Evolutionary conservation across 768 basidiomycete species (phyloP), one percentile per base, ranked within the genome.

Genomic region (Suillus americanus): DNA sequence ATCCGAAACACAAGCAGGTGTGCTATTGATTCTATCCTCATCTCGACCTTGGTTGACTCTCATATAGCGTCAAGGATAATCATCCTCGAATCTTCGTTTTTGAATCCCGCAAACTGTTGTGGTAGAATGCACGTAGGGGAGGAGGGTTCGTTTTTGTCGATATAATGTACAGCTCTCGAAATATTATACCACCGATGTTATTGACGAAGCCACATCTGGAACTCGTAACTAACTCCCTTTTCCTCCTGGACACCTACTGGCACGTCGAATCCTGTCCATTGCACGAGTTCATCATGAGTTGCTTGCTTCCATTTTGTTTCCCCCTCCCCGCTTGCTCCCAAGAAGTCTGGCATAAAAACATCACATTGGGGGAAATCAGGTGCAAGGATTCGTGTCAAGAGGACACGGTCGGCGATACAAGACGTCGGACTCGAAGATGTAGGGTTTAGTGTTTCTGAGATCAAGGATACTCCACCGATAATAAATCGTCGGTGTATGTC

Each of bases 1-100:
- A 99, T 70, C 93, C 96, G 3, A 98, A 97, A 75, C 97, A 99
- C 75, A 98, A 98, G 77, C 96, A 98, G 89, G 96, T 93, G 64
- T 60, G 84, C 72, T 37, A 35, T 60, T 33, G 38, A 43, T 30
- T 13, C 60, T 50, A 30, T n/a, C 40, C 33, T 61, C 23, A 45
- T 23, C 35, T 51, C 25, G 40, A n/a, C 37, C 43, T 45, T 65
- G 43, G 65, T 66, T 71, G 61, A 74, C 60, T 20, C 23, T 63
- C 61, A 18, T 63, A 46, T 73, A 91, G 89, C 86, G 89, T 55
- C 89, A 91, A 77, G 89, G 89, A 68, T 91, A 80, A 75, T 63
- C 56, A 48, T 28, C 2, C 5, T 60, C 35, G 33, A 14, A 30
- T 9, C 54, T 55, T 5, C 37, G 46, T 56, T 20, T 20, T 41